Base-by-base conservation (phyloP, 129 eudicot genomes). In the Heracleum sosnowskyi region DNA sequence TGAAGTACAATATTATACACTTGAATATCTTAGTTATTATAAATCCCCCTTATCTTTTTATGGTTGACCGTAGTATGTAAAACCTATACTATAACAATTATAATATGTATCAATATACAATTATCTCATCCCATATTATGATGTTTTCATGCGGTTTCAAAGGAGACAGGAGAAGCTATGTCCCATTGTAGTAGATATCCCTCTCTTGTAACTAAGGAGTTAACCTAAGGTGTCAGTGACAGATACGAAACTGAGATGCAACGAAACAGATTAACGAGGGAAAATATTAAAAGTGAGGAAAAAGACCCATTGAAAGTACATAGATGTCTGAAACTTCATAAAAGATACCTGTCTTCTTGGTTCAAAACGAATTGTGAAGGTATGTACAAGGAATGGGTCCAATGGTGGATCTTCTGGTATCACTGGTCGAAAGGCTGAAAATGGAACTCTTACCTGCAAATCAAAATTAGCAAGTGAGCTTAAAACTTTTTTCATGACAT, bases 351-450 rank as follows among this genome's bases (percentile, higher is more conserved):
- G 99, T 82, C 91, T 85, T 85, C 92, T 92, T 4, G 99, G 99
- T 82, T 95, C 99, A 49, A 95, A 95, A 7, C 97, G 96, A 79
- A 95, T 82, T 69, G 97, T 91, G 87, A 95, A 79, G 29, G 99
- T 92, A 83, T 95, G 99, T 39, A 91, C 89, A 81, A 90, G 97
- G 77, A 95, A 92, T n/a, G 99, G 99, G 82, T 95, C 99, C 82
- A 95, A 69, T 34, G 97, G 98, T 33, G 97, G 96, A 86, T 95
- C 97, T 74, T 85, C 96, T 36, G 98, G 96, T 71, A 86, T 84
- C 81, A 91, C 98, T 8, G 98, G 94, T 62, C 98, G 95, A 86
- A 95, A 95, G 22, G 92, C 81, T 55, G 96, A 85, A 88, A 95
- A 95, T 66, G 98, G 98, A 62, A 95, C 88, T 87, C 98, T 89